Evolutionary conservation across 1,284 basidiomycete species (phyloP).

Genomic region (Pseudomicrostroma phylloplanum): DNA sequence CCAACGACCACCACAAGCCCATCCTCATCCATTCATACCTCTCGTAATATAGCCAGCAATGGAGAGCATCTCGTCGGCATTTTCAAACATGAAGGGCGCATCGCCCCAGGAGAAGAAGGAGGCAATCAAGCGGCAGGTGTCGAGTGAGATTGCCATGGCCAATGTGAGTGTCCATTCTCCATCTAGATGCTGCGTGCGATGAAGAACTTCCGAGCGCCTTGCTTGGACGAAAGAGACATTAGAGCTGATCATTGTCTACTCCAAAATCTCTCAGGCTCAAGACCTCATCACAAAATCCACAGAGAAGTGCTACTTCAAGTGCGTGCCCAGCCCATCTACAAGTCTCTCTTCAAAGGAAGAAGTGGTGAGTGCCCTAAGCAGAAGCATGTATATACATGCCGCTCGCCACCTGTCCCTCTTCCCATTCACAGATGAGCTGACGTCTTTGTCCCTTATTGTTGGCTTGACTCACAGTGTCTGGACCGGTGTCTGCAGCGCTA

Average conservation of each 20-base stretch:
- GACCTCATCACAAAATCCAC: constrained; percentile 48
- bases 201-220: no score
- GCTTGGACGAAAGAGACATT: background rate
- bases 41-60: background rate
- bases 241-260: background rate
- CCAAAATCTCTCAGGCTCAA: constrained; percentile 26
- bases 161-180: constrained; percentile 2
- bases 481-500: constrained; percentile 47
- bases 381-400: no score
- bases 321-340: constrained; percentile 34
- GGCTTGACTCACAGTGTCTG: constrained; percentile 25
- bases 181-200: no score
- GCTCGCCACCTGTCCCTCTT: no score
- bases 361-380: constrained; percentile 20
- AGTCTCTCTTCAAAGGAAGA: constrained; percentile 42
- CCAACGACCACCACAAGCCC: no score
- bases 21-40: no score
- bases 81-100: constrained; percentile 13
- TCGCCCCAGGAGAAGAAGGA: constrained; percentile 36
- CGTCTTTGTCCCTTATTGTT: background rate
- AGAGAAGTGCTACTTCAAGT: constrained; percentile 48
- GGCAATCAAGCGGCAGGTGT: constrained; percentile 46
- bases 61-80: constrained; percentile 14
- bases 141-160: constrained; percentile 15
- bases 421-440: no score